Base-by-base conservation (phyloP, 768 basidiomycete genomes). In the Hygrophoropsis aurantiaca region DNA sequence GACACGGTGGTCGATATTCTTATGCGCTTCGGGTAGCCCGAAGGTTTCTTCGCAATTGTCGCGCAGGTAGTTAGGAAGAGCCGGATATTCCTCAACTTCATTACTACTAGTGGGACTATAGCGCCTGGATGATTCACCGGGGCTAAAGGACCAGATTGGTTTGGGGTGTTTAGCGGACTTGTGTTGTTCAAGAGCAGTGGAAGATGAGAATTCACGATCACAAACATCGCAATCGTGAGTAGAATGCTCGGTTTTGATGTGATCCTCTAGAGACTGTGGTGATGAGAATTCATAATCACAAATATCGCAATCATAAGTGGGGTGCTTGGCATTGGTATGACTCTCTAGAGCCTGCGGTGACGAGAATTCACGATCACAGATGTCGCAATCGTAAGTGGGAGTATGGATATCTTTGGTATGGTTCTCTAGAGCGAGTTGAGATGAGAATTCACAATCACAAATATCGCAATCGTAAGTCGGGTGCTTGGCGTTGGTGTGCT, bases 401-500 rank as follows among this genome's bases (percentile, higher is more conserved):
- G 27, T 6, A 30, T 38, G 36, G 7, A 6, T 38, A 9, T 7
- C 36, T 38, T 7, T n/a, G 6, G 20, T 38, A 21, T 38, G 36
- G 6, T 38, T 7, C 36, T 38, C 36, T 7, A 38, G 20, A 6
- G 36, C 36, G 36, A 16, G 20, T 9, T 16, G 36, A 38, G 9
- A 23, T 30, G 27, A 30, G 13, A 30, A 30, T 13, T 7, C 57
- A 11, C 39, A 20, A 16, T 11, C 41, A 24, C 56, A 61, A 13
- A 23, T n/a, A 20, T 42, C 15, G 32, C 13, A 38, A 9, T 16
- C n/a, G 16, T 38, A 38, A 16, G 20, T 16, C 2, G 7, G 0
- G 5, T 60, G 59, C 24, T 46, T 49, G 3, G 53, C 47, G 1
- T 26, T 4, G 11, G 51, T 34, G 11, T 61, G 60, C 10, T 50